These are phyloP conservation scores for Vigna mungo DNA, from an alignment of 306 rosid genomes.

Conservation along the genomic window DNA sequence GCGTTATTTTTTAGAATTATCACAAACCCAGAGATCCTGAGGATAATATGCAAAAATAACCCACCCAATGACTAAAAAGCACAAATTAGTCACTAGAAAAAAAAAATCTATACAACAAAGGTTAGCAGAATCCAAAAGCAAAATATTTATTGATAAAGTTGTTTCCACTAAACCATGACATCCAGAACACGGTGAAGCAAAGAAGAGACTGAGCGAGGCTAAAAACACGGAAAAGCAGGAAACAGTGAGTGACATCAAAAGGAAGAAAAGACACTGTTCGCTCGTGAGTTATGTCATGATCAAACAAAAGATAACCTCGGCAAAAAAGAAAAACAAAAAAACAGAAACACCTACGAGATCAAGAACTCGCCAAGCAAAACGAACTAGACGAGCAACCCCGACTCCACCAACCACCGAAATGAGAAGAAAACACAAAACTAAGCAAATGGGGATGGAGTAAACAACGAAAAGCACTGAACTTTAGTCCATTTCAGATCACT, in stretches of 20 bases:
- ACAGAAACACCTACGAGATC: conserved; percentile 46
- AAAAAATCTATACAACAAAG: conserved; percentile 15
- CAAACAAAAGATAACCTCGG: conserved; percentile 17
- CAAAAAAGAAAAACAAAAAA: conserved; percentile 18
- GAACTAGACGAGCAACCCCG: conserved; percentile 19
- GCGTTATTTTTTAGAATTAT: background rate
- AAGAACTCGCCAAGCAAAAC: conserved; percentile 49
- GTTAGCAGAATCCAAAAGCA: conserved; percentile 24
- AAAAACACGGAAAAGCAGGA: conserved; percentile 34
- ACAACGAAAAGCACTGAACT: conserved; percentile 42
- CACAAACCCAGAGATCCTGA: conserved; percentile 46
- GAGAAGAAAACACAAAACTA: conserved; percentile 38
- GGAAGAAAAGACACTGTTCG: conserved; percentile 41
- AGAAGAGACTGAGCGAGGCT: background rate
- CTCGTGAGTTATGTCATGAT: conserved; percentile 33
- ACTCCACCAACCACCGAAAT: conserved; percentile 35
- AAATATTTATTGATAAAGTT: conserved; percentile 5
- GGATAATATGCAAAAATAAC: conserved; percentile 34
- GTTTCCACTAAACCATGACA: conserved; percentile 28
- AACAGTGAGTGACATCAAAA: conserved; percentile 50
- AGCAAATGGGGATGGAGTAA: conserved; percentile 51
- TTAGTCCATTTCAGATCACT: conserved; percentile 47
- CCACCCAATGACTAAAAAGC: conserved; percentile 25
- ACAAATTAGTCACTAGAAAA: background rate
- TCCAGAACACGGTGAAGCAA: conserved; percentile 39